phyloP scores from a whole-genome alignment of 1,284 basidiomycete genomes.

The Sporisorium graminicola region DNA sequence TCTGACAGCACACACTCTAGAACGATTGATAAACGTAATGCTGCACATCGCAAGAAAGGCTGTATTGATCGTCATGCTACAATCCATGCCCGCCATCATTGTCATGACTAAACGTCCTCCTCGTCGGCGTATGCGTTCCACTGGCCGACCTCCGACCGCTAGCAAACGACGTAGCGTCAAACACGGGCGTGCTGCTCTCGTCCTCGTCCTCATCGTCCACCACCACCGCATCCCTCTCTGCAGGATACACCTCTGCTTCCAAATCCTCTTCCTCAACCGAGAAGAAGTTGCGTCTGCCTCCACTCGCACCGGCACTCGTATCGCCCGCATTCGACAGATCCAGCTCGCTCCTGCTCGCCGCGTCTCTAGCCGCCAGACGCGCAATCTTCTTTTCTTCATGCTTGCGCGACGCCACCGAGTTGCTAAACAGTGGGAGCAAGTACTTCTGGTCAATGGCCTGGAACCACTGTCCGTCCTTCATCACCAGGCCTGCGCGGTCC shows the following conservation, averaged over 20 bases:
- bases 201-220: conserved; percentile 50
- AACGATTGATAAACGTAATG: too few relatives aligned
- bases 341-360: conserved; percentile 25
- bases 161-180: conserved; percentile 40
- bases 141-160: conserved; percentile 30
- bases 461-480: conserved; percentile 87
- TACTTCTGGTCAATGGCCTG: conserved; percentile 94
- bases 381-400: conserved; percentile 66
- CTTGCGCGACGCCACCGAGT: conserved; percentile 72
- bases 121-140: conserved; percentile 40
- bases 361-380: conserved; percentile 40
- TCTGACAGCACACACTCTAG: too few relatives aligned
- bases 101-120: conserved; percentile 35
- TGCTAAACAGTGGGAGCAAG: conserved; percentile 92
- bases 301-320: conserved; percentile 3
- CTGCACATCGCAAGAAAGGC: background rate
- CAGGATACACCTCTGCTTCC: conserved; percentile 31
- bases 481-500: conserved; percentile 65
- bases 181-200: conserved; percentile 20
- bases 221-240: conserved; percentile 47
- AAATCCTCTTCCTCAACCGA: conserved; percentile 39
- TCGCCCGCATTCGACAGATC: conserved; percentile 10
- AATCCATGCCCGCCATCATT: conserved; percentile 1
- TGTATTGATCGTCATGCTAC: background rate
- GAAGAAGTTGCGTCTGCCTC: conserved; percentile 38